Evolutionary conservation across 148 eudicot genomes (phyloP), one percentile per base, ranked within the genome.

Genomic region (Camellia sinensis): DNA sequence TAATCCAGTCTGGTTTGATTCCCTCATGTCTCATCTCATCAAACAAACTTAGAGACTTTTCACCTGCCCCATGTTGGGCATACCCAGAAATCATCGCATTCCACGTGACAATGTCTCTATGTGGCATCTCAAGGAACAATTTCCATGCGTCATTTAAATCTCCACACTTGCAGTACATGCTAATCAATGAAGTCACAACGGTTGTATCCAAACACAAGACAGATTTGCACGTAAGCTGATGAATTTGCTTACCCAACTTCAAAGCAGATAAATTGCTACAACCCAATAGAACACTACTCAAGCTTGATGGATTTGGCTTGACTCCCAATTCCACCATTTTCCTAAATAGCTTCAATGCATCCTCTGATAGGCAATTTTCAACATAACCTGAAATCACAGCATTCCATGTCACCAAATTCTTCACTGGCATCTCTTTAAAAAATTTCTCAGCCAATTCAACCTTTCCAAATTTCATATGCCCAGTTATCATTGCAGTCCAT

Each of bases 141-240:
- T 83, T 85, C 87, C 84, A 79, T 7, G 90, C 91, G 67, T 87
- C 92, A 43, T 89, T 89, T 74, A 93, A 81, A 64, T 74, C 86
- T 77, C 97, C 95, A 59, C 97, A 93, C 80, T 93, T 93, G 78
- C 89, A 72, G 78, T 93, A 91, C 97, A 93, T 93, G 83, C 95
- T 93, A 74, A 93, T 57, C 82, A 93, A 81, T 13, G 97, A 91
- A 18, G 93, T 91, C 64, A 88, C 91, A 21, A 90, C 95, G 2
- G 88, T 91, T 40, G 90, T 86, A 74, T 89, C 89, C 66, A 14
- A 37, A 67, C 77, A 83, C 64, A 93, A 77, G 10, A 89, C 93
- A 74, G 88, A 81, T 79, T 91, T 91, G 74, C 14, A 79, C 5
- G 88, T 80, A 61, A 85, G 76, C 82, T 91, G 97, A 82, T 93